Conservation (phyloP, 495 filamentous ascomycete species). For the Cladorrhinum samala region DNA sequence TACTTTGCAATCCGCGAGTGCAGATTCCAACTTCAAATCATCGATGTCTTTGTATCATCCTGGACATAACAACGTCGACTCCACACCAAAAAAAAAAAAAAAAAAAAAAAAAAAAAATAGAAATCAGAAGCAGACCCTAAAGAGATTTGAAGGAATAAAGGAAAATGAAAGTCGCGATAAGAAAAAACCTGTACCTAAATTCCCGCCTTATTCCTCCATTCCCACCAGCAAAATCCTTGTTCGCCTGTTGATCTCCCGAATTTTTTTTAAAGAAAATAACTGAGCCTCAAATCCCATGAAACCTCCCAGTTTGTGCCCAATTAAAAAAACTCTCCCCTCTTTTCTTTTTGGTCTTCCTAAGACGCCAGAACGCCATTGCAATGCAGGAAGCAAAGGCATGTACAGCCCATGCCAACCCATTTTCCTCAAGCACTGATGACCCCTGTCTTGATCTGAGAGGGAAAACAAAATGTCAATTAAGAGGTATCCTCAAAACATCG, state of each 20-base stretch:
- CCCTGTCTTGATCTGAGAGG: background rate
- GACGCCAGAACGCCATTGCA: conserved; percentile 4
- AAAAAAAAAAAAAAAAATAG: background rate
- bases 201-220: too few relatives aligned
- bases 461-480: background rate
- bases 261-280: background rate
- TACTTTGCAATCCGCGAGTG: too few relatives aligned
- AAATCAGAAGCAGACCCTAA: background rate
- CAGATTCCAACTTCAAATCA: too few relatives aligned
- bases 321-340: background rate
- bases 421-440: background rate
- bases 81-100: background rate
- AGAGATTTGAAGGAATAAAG: too few relatives aligned
- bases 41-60: too few relatives aligned
- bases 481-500: background rate
- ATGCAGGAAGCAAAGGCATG: background rate
- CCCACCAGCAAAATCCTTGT: too few relatives aligned
- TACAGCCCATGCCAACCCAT: background rate
- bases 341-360: conserved; percentile 11
- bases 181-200: too few relatives aligned
- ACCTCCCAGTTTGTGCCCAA: too few relatives aligned
- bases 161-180: too few relatives aligned
- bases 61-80: too few relatives aligned
- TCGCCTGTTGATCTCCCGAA: too few relatives aligned
- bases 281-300: too few relatives aligned